These are phyloP conservation scores for Trametes elegans DNA, from an alignment of 768 basidiomycete genomes.

Conservation along the genomic window DNA sequence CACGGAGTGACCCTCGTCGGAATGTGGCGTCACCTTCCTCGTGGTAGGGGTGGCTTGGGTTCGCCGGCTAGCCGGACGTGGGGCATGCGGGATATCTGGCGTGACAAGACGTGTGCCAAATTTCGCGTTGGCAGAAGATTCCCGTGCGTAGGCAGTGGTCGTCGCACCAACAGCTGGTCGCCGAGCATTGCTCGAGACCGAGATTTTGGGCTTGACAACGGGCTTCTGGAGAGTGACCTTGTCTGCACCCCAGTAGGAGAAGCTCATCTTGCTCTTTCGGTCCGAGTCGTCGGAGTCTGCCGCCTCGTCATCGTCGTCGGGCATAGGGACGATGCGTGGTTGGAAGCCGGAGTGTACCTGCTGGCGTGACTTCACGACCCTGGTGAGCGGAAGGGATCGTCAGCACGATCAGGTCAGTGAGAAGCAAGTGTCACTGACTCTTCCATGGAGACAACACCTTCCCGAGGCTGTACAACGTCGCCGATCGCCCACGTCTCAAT, in stretches of 20 bases:
- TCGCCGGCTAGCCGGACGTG: constrained; percentile 64
- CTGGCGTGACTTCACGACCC: constrained; percentile 68
- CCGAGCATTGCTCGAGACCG: constrained; percentile 30
- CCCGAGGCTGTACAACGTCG: constrained; percentile 68
- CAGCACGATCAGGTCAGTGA: constrained; percentile 14
- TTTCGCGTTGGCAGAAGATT: constrained; percentile 89
- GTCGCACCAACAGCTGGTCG: constrained; percentile 39
- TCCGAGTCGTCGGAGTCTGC: constrained; percentile 83
- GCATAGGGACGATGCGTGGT: constrained; percentile 67
- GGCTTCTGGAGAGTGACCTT: constrained; percentile 87
- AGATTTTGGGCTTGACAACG: constrained; percentile 47
- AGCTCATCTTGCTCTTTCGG: constrained; percentile 91
- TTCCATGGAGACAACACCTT: constrained; percentile 87
- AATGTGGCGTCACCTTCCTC: constrained; percentile 42
- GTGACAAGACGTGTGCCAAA: constrained; percentile 84
- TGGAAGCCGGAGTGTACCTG: constrained; percentile 56
- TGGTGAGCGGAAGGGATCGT: constrained; percentile 29
- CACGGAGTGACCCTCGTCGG: constrained; percentile 62
- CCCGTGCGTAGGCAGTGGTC: constrained; percentile 64
- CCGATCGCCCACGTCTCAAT: constrained; percentile 89
- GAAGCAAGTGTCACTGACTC: constrained; percentile 53
- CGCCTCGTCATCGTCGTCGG: constrained; percentile 54
- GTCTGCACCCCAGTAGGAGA: constrained; percentile 92
- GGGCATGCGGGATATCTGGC: constrained; percentile 44
- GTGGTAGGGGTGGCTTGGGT: constrained; percentile 45